These are phyloP conservation scores for Mariannaea sp. DNA, from an alignment of 2,329 filamentous ascomycete genomes.

Conservation along the genomic window DNA sequence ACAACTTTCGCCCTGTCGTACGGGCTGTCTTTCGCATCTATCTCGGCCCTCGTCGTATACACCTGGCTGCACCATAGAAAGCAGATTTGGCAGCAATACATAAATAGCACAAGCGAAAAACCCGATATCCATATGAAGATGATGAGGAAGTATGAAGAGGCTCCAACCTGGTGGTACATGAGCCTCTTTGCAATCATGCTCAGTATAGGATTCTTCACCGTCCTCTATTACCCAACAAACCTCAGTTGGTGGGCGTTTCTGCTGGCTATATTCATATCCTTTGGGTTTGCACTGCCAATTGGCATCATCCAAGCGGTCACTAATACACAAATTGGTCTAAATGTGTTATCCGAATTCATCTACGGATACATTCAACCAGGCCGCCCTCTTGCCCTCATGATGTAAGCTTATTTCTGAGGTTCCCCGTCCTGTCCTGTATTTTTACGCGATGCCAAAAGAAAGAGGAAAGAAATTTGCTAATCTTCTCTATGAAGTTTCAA, in stretches of 20 bases:
- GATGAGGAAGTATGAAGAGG: slow-evolving; percentile 66
- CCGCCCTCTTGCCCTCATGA: slow-evolving; percentile 72
- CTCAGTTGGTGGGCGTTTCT: slow-evolving; percentile 75
- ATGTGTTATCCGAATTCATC: slow-evolving; percentile 76
- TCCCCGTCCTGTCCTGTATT: background rate
- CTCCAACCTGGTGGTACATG: slow-evolving; percentile 68
- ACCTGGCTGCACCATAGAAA: slow-evolving; percentile 69
- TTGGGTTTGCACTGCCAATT: slow-evolving; percentile 67
- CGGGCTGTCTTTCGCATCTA: slow-evolving; percentile 73
- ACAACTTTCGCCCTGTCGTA: slow-evolving; percentile 74
- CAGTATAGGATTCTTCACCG: slow-evolving; percentile 56
- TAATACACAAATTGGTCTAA: slow-evolving; percentile 72
- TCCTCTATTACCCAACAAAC: slow-evolving; percentile 67
- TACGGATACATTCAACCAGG: slow-evolving; percentile 78
- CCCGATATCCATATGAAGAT: slow-evolving; percentile 68
- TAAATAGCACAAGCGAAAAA: slow-evolving; percentile 61
- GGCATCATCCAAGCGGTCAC: slow-evolving; percentile 73
- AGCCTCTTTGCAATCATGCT: slow-evolving; percentile 61
- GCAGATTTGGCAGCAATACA: slow-evolving; percentile 68
- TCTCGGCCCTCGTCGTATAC: slow-evolving; percentile 71
- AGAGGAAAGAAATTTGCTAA: background rate
- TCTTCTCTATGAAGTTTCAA: slow-evolving; percentile 54
- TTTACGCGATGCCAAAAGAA: no score
- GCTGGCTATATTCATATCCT: slow-evolving; percentile 66
- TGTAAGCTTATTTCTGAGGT: slow-evolving; percentile 50